phyloP scores from a whole-genome alignment of 768 basidiomycete genomes.

The Mrakia hoshinonis region DNA sequence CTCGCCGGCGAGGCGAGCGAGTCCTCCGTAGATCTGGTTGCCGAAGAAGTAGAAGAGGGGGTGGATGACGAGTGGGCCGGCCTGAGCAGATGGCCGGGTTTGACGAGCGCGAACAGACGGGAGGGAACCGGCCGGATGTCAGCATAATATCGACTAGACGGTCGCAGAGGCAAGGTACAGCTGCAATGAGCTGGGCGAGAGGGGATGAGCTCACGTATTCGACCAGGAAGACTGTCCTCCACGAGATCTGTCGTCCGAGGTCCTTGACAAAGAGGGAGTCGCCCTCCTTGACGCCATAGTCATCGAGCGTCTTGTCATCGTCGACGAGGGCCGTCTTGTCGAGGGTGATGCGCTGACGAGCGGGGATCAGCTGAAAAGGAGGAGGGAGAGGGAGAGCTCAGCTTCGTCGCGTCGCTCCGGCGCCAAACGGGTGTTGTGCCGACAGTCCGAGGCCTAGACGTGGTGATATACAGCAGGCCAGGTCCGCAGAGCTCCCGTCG shows the following conservation, averaged over 20 bases:
- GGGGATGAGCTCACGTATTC: constrained; percentile 70
- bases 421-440: too few species aligned
- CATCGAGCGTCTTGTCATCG: constrained; percentile 55
- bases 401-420: constrained; percentile 15
- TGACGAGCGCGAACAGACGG: not conserved
- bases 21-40: constrained; percentile 55
- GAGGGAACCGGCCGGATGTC: not conserved
- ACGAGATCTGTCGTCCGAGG: constrained; percentile 78
- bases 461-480: too few species aligned
- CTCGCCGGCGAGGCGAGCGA: constrained; percentile 22
- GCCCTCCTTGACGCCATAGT: constrained; percentile 53
- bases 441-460: too few species aligned
- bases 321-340: constrained; percentile 47
- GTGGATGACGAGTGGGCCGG: constrained; percentile 81
- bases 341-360: constrained; percentile 62
- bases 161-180: not conserved
- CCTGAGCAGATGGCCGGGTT: constrained; percentile 43
- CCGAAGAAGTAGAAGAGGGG: constrained; percentile 65
- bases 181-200: not conserved
- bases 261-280: constrained; percentile 75
- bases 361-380: constrained; percentile 52
- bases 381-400: constrained; percentile 1
- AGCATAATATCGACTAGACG: not conserved
- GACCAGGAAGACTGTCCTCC: constrained; percentile 77
- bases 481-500: too few species aligned